Evolutionary conservation across 2,329 filamentous ascomycete genomes (phyloP), one percentile per base, ranked within the genome.

Genomic region (Calonectria leucothoes): DNA sequence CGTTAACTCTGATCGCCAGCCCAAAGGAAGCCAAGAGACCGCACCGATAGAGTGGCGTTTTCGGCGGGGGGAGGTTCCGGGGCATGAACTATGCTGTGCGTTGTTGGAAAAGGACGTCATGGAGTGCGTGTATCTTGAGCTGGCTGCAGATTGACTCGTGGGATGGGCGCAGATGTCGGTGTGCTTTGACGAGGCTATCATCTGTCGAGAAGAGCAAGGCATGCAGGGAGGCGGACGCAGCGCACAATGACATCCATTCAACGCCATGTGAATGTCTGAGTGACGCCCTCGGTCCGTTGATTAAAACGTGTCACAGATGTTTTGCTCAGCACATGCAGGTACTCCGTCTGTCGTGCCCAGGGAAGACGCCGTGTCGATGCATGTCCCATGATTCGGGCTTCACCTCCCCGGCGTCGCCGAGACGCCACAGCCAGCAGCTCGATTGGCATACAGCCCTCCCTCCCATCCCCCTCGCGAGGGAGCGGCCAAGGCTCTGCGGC

Each of bases 351-450:
- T n/a, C 59, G 25, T 29, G 23, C 27, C 55, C 55, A 39, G 6
- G n/a, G 7, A 5, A 17, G 33, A 23, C 12, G n/a, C 27, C 25
- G 11, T 23, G 37, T 42, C 25, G 59, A 64, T 37, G 59, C 37
- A 64, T 64, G 59, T 64, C 33, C 39, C 59, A 48, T 27, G 59
- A 29, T 48, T 45, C 59, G 59, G 59, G 59, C 42, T 64, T 64
- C 59, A 64, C 59, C 37, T 48, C 3, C 33, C n/a, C 59, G 59
- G 59, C 59, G 20, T 64, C 59, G 42, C 59, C 59, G 59, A 64
- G 37, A 64, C 55, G 55, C 55, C 35, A 39, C 55, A 27, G n/a
- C 7, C 25, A 15, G 23, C n/a, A 23, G 25, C n/a, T 23, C 33
- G 6, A 42, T 61, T 61, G 55, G 55, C 23, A 6, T 20, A 20